phyloP scores from a whole-genome alignment of 2,329 filamentous ascomycete genomes.

The Orbilia ellipsospora region DNA sequence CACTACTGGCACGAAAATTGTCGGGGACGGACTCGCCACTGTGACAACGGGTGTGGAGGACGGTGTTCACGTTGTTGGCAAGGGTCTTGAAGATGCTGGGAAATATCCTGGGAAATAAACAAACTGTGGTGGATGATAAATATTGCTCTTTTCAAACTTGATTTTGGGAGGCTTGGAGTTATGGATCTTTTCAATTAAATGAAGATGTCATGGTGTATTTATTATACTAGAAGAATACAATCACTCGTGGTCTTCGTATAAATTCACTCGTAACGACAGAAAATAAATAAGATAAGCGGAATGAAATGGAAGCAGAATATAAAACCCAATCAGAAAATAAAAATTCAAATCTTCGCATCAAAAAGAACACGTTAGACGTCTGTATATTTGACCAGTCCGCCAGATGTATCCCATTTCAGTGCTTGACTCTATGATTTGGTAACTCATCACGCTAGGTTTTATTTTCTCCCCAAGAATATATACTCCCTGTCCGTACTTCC shows the following conservation, averaged over 20 bases:
- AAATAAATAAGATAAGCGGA: not conserved
- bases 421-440: slow-evolving; percentile 95
- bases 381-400: slow-evolving; percentile 56
- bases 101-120: slow-evolving; percentile 47
- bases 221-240: not conserved
- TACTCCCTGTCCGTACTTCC: not conserved
- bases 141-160: too few species aligned
- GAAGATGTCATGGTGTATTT: too few species aligned
- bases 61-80: slow-evolving; percentile 27
- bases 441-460: slow-evolving; percentile 80
- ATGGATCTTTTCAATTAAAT: too few species aligned
- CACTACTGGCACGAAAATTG: slow-evolving; percentile 36
- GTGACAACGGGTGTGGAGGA: slow-evolving; percentile 43
- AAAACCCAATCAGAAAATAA: slow-evolving; percentile 43
- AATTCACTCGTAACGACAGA: not conserved
- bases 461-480: slow-evolving; percentile 7
- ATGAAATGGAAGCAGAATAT: not conserved
- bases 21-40: slow-evolving; percentile 34
- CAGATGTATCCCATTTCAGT: slow-evolving; percentile 70
- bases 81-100: slow-evolving; percentile 40
- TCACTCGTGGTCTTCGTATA: not conserved
- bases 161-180: not conserved
- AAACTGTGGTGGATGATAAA: not conserved
- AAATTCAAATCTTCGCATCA: slow-evolving; percentile 52
- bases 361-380: slow-evolving; percentile 40